phyloP scores from a whole-genome alignment of 1,284 basidiomycete genomes.

The Gomphus bonarii region DNA sequence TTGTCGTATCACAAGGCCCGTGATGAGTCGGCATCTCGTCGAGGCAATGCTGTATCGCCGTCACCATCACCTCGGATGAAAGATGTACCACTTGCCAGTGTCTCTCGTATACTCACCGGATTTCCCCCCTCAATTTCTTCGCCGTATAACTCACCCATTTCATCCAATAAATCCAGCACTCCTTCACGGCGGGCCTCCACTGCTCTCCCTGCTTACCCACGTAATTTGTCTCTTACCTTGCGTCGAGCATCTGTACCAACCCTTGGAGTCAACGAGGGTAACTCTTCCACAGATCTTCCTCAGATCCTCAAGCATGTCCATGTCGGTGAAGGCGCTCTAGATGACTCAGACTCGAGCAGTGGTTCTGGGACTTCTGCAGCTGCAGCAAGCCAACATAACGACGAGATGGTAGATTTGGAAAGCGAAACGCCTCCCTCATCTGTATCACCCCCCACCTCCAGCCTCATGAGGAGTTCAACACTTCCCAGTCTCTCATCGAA shows the following conservation, averaged over 20 bases:
- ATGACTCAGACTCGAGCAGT: slow-evolving; percentile 31
- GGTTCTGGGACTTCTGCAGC: neutral
- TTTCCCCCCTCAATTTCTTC: neutral
- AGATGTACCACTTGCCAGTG: neutral
- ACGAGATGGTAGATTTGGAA: neutral
- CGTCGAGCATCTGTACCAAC: neutral
- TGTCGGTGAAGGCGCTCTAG: slow-evolving; percentile 65
- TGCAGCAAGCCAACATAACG: neutral
- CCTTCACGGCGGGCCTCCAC: neutral
- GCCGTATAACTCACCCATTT: neutral
- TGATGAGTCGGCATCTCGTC: neutral
- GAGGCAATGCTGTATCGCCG: neutral
- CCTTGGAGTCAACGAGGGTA: neutral
- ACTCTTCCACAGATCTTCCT: neutral
- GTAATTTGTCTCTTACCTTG: neutral
- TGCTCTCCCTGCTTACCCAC: neutral
- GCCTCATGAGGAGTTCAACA: neutral
- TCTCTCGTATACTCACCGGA: neutral
- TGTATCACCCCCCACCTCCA: neutral
- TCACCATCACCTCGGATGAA: neutral
- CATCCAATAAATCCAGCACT: neutral
- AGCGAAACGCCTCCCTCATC: neutral
- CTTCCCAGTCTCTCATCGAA: neutral
- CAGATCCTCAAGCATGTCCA: slow-evolving; percentile 21
- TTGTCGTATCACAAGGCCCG: neutral